Conservation (phyloP, 306 rosid species). For the Benincasa hispida region DNA sequence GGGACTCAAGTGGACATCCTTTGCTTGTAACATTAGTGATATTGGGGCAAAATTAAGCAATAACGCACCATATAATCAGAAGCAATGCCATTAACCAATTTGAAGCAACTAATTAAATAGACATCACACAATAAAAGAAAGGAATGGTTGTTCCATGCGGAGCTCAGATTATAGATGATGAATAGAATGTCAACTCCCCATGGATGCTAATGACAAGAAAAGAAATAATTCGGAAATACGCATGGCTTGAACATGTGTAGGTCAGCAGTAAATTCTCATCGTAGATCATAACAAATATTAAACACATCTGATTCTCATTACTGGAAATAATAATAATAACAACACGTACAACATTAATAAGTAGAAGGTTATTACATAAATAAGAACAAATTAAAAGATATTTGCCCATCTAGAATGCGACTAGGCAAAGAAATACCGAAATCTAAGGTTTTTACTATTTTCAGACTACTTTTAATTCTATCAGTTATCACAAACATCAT, state of each 20-base stretch:
- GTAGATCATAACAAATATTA: background rate
- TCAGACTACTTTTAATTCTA: background rate
- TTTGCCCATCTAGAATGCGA: background rate
- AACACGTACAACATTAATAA: background rate
- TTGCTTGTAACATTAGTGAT: background rate
- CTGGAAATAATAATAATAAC: background rate
- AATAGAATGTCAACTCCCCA: background rate
- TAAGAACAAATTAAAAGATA: background rate
- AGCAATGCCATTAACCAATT: background rate
- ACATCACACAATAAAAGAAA: background rate
- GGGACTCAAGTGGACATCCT: background rate
- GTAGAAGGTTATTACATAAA: background rate
- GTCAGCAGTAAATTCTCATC: background rate
- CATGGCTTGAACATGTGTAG: background rate
- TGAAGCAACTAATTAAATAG: background rate
- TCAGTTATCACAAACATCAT: background rate
- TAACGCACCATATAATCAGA: background rate
- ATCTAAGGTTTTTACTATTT: background rate
- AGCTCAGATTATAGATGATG: background rate
- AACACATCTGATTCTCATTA: background rate
- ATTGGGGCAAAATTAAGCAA: background rate
- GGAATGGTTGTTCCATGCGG: background rate
- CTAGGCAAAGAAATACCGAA: background rate
- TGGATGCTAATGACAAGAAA: background rate
- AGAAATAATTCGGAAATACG: background rate